phyloP scores from a whole-genome alignment of 768 basidiomycete species.

The Clathrus columnatus region DNA sequence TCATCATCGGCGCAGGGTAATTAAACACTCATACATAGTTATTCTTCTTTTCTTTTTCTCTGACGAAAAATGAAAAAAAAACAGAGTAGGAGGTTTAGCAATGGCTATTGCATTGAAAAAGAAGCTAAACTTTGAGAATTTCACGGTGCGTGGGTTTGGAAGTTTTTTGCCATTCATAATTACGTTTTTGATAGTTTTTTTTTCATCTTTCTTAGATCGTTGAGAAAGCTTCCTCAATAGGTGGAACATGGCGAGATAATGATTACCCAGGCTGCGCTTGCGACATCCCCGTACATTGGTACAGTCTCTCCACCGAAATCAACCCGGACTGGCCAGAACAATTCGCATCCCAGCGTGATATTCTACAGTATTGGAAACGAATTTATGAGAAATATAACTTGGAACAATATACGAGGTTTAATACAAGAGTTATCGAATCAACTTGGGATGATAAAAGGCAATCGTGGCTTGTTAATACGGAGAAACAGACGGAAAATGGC shows the following conservation, averaged over 20 bases:
- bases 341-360: constrained; percentile 40
- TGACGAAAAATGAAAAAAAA: too few species aligned
- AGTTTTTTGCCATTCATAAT: constrained; percentile 13
- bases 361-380: constrained; percentile 41
- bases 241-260: constrained; percentile 6
- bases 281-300: constrained; percentile 48
- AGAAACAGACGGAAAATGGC: constrained; percentile 27
- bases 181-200: background rate
- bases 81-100: constrained; percentile 23
- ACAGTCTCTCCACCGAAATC: constrained; percentile 44
- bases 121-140: constrained; percentile 36
- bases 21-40: too few species aligned
- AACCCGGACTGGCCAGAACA: constrained; percentile 44
- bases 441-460: constrained; percentile 38
- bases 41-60: too few species aligned
- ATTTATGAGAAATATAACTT: constrained; percentile 40
- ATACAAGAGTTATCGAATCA: constrained; percentile 31
- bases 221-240: constrained; percentile 1
- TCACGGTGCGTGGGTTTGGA: constrained; percentile 31
- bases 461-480: constrained; percentile 32
- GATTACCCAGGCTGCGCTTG: constrained; percentile 37
- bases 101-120: constrained; percentile 39
- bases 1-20: constrained; percentile 46
- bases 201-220: constrained; percentile 20
- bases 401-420: constrained; percentile 33